Conservation (phyloP, 2,329 filamentous ascomycete species). For the Mycosphaerella arachidis region DNA sequence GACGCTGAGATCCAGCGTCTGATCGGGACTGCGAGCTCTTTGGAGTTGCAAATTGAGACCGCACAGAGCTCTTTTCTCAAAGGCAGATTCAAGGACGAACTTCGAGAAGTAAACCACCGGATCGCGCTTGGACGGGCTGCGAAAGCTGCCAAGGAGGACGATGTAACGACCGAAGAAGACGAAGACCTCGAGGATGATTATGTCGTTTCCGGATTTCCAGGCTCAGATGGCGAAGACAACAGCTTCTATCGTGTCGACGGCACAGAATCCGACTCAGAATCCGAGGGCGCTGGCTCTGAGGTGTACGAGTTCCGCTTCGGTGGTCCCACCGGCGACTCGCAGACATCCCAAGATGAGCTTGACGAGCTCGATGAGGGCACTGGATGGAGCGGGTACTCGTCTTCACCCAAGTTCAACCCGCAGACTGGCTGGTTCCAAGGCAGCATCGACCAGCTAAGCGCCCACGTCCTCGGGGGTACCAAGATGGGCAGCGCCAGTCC, state of each 20-base stretch:
- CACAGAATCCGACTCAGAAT: slow-evolving; percentile 26
- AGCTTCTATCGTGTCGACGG: slow-evolving; percentile 31
- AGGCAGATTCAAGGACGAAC: slow-evolving; percentile 29
- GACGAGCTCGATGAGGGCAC: slow-evolving; percentile 17
- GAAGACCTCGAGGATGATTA: slow-evolving; percentile 27
- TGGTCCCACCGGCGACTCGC: slow-evolving; percentile 13
- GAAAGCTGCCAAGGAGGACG: slow-evolving; percentile 27
- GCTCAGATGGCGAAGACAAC: slow-evolving; percentile 31
- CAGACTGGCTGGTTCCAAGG: slow-evolving; percentile 32
- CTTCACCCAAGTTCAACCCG: slow-evolving; percentile 26
- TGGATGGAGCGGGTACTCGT: slow-evolving; percentile 11
- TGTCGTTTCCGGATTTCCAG: slow-evolving; percentile 26
- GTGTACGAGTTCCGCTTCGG: slow-evolving; percentile 30
- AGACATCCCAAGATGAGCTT: slow-evolving; percentile 18
- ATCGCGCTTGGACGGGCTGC: slow-evolving; percentile 31
- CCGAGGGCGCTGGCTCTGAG: slow-evolving; percentile 23
- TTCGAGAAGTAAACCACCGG: slow-evolving; percentile 31
- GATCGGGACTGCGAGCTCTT: slow-evolving; percentile 29
- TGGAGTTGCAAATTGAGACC: slow-evolving; percentile 34
- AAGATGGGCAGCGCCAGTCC: slow-evolving; percentile 14
- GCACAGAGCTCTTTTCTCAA: slow-evolving; percentile 28
- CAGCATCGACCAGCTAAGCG: slow-evolving; percentile 28
- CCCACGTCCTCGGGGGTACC: slow-evolving; percentile 11
- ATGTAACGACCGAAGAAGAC: slow-evolving; percentile 19
- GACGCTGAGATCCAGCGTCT: slow-evolving; percentile 22